Conservation (phyloP, 1,139 yeast species). For the Pichia sp. region DNA sequence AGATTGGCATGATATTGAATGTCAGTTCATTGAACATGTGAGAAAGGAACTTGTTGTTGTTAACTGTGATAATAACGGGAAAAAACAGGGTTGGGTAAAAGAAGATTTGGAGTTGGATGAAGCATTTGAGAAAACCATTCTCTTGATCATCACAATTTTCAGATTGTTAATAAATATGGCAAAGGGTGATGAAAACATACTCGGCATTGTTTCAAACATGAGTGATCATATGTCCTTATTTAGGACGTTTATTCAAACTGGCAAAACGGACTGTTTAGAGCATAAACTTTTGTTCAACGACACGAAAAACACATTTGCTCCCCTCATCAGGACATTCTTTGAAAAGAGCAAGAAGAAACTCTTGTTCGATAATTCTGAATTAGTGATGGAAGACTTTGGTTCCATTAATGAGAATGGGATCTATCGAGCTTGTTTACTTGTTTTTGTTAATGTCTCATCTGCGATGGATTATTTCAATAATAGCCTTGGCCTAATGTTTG, state of each 20-base stretch:
- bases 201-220: slow-evolving; percentile 13
- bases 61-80: not conserved
- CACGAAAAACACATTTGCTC: slow-evolving; percentile 3
- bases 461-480: slow-evolving; percentile 23
- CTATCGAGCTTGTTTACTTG: slow-evolving; percentile 16
- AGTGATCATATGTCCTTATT: slow-evolving; percentile 18
- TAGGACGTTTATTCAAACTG: slow-evolving; percentile 3
- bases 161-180: slow-evolving; percentile 12
- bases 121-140: slow-evolving; percentile 10
- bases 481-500: slow-evolving; percentile 31
- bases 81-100: not conserved
- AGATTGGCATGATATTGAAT: slow-evolving; percentile 18
- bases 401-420: slow-evolving; percentile 13
- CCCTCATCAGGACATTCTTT: slow-evolving; percentile 3
- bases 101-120: slow-evolving; percentile 2
- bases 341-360: slow-evolving; percentile 2
- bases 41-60: slow-evolving; percentile 1
- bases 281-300: slow-evolving; percentile 4
- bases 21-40: slow-evolving; percentile 11
- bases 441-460: slow-evolving; percentile 27
- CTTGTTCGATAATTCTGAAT: slow-evolving; percentile 1
- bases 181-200: slow-evolving; percentile 3
- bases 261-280: slow-evolving; percentile 1
- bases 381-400: not conserved
- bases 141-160: slow-evolving; percentile 6